phyloP scores from a whole-genome alignment of 163 green algal species.

The Scenedesmus sp. region DNA sequence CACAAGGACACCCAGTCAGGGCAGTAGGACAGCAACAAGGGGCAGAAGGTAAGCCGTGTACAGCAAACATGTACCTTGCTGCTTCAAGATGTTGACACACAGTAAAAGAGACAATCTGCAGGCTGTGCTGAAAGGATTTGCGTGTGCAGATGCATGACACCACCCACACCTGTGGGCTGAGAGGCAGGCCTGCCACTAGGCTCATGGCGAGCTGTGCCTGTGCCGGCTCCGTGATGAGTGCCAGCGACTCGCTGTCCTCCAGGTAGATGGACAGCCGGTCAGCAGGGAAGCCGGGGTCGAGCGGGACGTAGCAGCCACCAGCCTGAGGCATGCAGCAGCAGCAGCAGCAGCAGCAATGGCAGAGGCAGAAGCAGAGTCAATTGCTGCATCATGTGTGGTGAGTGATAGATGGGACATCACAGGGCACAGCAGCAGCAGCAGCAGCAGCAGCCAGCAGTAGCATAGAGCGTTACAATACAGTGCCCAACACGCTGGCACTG shows the following conservation, averaged over 20 bases:
- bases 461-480: too few species aligned
- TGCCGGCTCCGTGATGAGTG: background rate
- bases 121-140: too few species aligned
- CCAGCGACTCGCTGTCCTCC: background rate
- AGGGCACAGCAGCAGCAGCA: background rate
- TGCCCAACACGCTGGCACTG: too few species aligned
- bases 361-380: background rate
- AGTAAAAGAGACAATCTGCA: too few species aligned
- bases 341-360: background rate
- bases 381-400: too few species aligned
- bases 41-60: too few species aligned
- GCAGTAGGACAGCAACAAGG: too few species aligned
- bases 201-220: background rate
- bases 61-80: too few species aligned
- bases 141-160: too few species aligned
- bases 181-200: background rate
- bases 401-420: too few species aligned
- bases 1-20: too few species aligned
- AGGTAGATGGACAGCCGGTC: constrained; percentile 12
- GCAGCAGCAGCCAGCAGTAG: background rate
- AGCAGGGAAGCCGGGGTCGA: constrained; percentile 14
- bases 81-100: too few species aligned
- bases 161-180: background rate
- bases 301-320: constrained; percentile 8
- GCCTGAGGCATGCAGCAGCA: background rate